These are phyloP conservation scores for Linum usitatissimum DNA, from an alignment of 345 rosid species.

Conservation along the genomic window DNA sequence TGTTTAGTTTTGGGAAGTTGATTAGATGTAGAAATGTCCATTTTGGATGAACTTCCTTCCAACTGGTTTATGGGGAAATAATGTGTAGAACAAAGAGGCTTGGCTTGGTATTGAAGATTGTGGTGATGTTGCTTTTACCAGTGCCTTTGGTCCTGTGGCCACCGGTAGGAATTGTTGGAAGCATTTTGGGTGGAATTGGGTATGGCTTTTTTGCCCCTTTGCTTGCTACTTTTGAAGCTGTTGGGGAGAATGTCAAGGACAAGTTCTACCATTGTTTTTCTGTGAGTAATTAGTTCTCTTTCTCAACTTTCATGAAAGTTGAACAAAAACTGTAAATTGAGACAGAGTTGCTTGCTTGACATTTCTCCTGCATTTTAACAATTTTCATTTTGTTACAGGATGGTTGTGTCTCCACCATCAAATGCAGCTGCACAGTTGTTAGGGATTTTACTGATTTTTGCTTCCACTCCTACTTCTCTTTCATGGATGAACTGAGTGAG, in stretches of 20 bases:
- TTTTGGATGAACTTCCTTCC: neutral
- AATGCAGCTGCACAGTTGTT: constrained; percentile 60
- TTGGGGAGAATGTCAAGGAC: constrained; percentile 45
- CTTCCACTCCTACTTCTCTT: constrained; percentile 82
- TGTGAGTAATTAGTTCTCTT: constrained; percentile 25
- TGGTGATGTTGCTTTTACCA: constrained; percentile 41
- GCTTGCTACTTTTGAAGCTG: constrained; percentile 66
- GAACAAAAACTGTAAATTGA: neutral
- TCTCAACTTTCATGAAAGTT: neutral
- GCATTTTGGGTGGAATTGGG: constrained; percentile 66
- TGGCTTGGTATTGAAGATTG: constrained; percentile 58
- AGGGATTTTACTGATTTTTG: constrained; percentile 73
- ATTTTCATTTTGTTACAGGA: constrained; percentile 28
- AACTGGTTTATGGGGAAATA: no score
- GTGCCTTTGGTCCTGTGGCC: constrained; percentile 70
- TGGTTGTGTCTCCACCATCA: constrained; percentile 52
- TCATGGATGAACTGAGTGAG: constrained; percentile 73
- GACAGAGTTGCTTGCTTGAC: neutral
- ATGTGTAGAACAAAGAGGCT: constrained; percentile 53
- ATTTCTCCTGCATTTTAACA: neutral
- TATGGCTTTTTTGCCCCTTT: constrained; percentile 69
- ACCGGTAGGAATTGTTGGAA: constrained; percentile 43
- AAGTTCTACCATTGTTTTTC: constrained; percentile 64
- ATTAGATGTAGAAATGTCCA: neutral
- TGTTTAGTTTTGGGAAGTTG: neutral